phyloP scores from a whole-genome alignment of 495 filamentous ascomycete genomes.

The Aspergillus coremiiformis region DNA sequence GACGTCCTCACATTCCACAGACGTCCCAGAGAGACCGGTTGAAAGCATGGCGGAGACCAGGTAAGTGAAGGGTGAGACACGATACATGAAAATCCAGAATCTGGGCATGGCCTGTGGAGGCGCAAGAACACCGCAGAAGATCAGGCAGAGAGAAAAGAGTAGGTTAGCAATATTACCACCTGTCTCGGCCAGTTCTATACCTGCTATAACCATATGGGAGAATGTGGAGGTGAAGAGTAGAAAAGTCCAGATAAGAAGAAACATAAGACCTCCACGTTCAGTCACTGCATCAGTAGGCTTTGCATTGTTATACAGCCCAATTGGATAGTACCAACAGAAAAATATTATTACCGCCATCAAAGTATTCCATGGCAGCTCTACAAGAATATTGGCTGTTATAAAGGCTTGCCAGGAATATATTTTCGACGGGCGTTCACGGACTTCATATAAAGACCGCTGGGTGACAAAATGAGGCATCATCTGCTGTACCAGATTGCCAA shows the following conservation, averaged over 20 bases:
- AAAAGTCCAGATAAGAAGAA: constrained; percentile 42
- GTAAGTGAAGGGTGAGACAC: constrained; percentile 57
- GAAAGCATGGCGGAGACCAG: constrained; percentile 19
- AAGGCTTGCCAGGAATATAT: constrained; percentile 66
- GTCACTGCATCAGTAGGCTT: constrained; percentile 27
- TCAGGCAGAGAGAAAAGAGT: constrained; percentile 1
- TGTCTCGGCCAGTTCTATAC: constrained; percentile 40
- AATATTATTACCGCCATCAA: constrained; percentile 51
- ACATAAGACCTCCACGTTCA: constrained; percentile 41
- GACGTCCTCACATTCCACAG: constrained; percentile 44
- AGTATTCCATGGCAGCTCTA: constrained; percentile 59
- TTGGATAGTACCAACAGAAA: constrained; percentile 52
- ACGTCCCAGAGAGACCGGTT: constrained; percentile 41
- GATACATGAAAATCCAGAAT: constrained; percentile 71
- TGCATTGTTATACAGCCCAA: constrained; percentile 47
- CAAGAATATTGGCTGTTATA: constrained; percentile 54
- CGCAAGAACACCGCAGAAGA: constrained; percentile 36
- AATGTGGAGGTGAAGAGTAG: constrained; percentile 46
- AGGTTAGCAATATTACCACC: constrained; percentile 1
- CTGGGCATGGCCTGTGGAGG: constrained; percentile 46
- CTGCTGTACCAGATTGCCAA: constrained; percentile 64
- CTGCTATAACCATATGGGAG: constrained; percentile 48
- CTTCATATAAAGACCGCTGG: constrained; percentile 64
- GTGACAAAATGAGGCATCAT: constrained; percentile 59
- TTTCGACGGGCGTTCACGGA: constrained; percentile 69